Evolutionary conservation across 2,329 filamentous ascomycete species (phyloP).

Genomic region (Alternaria burnsii): DNA sequence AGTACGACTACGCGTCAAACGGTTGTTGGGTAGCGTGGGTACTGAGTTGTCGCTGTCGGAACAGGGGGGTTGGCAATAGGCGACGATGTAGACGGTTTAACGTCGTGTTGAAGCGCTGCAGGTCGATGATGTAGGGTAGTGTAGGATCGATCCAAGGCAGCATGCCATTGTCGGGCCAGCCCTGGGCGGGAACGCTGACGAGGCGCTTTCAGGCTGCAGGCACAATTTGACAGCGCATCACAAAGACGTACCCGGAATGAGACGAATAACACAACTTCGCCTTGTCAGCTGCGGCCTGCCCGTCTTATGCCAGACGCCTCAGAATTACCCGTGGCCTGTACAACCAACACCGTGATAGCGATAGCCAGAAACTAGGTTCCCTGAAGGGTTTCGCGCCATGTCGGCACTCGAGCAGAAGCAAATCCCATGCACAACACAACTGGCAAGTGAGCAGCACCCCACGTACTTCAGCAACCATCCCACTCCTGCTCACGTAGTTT

Average conservation of each 20-base stretch:
- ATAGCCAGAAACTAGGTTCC: neutral
- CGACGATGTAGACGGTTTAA: slow-evolving; percentile 1
- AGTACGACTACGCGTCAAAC: slow-evolving; percentile 37
- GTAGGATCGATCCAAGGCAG: neutral
- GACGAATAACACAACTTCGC: neutral
- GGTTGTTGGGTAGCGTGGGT: slow-evolving; percentile 33
- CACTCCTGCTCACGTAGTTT: neutral
- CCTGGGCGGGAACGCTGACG: slow-evolving; percentile 14
- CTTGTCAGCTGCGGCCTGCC: slow-evolving; percentile 11
- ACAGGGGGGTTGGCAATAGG: slow-evolving; percentile 18
- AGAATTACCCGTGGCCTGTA: neutral
- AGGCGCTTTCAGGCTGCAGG: slow-evolving; percentile 15
- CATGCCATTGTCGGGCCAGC: neutral
- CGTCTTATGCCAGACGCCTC: neutral
- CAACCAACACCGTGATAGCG: neutral
- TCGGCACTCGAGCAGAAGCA: slow-evolving; percentile 6
- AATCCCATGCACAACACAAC: slow-evolving; percentile 3
- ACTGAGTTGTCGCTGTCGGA: slow-evolving; percentile 23
- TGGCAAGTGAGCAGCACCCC: neutral
- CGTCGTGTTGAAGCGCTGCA: slow-evolving; percentile 21
- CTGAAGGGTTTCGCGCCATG: neutral
- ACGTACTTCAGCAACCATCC: neutral
- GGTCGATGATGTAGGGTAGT: slow-evolving; percentile 11
- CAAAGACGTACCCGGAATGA: slow-evolving; percentile 6
- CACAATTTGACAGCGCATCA: slow-evolving; percentile 28